phyloP scores from a whole-genome alignment of 768 basidiomycete genomes.

The Kwoniella sp. region DNA sequence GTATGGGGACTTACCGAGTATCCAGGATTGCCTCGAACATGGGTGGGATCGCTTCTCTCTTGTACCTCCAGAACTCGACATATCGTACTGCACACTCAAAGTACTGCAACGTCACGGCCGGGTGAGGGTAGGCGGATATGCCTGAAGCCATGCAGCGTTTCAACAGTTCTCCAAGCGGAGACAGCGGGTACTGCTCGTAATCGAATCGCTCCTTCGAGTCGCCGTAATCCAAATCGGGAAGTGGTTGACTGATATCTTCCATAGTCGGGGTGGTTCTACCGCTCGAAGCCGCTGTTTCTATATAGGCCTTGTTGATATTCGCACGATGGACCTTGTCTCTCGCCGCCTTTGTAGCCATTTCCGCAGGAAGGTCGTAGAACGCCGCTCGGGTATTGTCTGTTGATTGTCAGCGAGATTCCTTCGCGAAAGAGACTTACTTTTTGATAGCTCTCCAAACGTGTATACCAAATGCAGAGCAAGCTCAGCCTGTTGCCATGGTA shows the following conservation, averaged over 20 bases:
- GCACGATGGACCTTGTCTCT: conserved; percentile 43
- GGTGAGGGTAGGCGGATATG: conserved; percentile 79
- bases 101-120: conserved; percentile 81
- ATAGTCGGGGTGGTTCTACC: conserved; percentile 40
- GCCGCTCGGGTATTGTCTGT: conserved; percentile 75
- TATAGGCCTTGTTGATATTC: conserved; percentile 38
- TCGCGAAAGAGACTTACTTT: conserved; percentile 63
- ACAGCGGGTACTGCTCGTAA: conserved; percentile 68
- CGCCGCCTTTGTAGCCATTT: conserved; percentile 61
- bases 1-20: conserved; percentile 63
- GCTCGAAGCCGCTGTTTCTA: conserved; percentile 30
- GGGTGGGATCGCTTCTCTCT: conserved; percentile 83
- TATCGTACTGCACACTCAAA: conserved; percentile 93
- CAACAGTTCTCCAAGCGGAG: conserved; percentile 86
- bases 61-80: conserved; percentile 92
- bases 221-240: conserved; percentile 13
- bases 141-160: conserved; percentile 79
- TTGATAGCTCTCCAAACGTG: conserved; percentile 85
- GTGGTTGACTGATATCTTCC: conserved; percentile 7
- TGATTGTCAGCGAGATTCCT: conserved; percentile 16
- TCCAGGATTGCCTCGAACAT: conserved; percentile 87
- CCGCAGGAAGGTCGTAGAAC: conserved; percentile 78
- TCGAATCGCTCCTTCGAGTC: conserved; percentile 41
- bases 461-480: conserved; percentile 89
- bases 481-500: conserved; percentile 93